Evolutionary conservation across 2,329 filamentous ascomycete genomes (phyloP).

Genomic region (Calonectria ilicicola): DNA sequence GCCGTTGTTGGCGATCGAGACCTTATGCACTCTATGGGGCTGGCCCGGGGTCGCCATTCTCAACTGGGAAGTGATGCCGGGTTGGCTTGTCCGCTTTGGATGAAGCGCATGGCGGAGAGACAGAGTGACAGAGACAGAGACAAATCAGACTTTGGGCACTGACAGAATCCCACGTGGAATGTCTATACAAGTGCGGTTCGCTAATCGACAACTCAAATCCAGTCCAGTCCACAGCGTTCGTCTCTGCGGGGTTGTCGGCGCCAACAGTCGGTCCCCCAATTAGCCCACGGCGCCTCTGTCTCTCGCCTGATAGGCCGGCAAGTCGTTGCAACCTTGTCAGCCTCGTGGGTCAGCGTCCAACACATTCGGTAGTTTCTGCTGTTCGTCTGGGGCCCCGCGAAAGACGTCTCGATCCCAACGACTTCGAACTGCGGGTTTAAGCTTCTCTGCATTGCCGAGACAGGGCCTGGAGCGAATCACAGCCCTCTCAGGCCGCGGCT

Average conservation of each 20-base stretch:
- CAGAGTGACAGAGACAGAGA: neutral
- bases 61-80: neutral
- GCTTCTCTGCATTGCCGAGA: neutral
- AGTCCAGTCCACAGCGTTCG: too few relatives aligned
- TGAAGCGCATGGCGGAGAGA: neutral
- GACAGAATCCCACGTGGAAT: neutral
- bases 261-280: neutral
- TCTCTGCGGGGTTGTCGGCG: neutral
- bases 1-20: neutral
- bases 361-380: neutral
- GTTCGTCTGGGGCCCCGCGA: too few relatives aligned
- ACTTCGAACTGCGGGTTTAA: neutral
- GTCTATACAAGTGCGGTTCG: neutral
- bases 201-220: neutral
- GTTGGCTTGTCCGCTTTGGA: neutral
- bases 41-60: neutral
- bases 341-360: neutral
- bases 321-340: neutral
- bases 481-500: neutral
- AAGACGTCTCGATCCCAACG: neutral
- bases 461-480: neutral
- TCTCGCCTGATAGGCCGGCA: neutral
- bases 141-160: neutral
- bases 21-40: too few relatives aligned
- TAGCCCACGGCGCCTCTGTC: neutral